Conservation (phyloP, 2,329 filamentous ascomycete genomes). For the Fusarium sp. region DNA sequence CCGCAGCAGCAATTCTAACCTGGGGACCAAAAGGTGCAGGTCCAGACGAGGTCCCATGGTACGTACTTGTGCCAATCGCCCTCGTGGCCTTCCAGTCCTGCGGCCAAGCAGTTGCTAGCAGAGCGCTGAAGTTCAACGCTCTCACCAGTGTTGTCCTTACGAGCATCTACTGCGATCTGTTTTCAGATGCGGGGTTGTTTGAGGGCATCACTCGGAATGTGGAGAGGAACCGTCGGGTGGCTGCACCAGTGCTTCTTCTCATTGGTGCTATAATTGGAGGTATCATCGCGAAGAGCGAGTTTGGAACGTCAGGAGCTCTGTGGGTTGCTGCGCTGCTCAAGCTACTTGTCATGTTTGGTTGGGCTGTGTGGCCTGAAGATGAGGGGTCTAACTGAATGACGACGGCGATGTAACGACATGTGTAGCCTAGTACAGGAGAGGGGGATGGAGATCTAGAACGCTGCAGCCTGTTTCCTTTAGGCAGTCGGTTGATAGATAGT, state of each 20-base stretch:
- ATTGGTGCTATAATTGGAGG: constrained; percentile 63
- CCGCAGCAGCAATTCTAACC: constrained; percentile 66
- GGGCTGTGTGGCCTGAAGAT: constrained; percentile 70
- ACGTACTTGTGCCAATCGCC: constrained; percentile 73
- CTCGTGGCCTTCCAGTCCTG: constrained; percentile 81
- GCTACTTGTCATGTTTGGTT: constrained; percentile 64
- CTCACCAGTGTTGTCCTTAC: constrained; percentile 84
- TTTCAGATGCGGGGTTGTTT: constrained; percentile 70
- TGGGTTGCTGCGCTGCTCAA: constrained; percentile 72
- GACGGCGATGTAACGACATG: background rate
- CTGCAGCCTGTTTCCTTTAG: constrained; percentile 2
- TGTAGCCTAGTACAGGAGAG: background rate
- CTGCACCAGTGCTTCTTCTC: constrained; percentile 61
- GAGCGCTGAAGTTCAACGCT: constrained; percentile 75
- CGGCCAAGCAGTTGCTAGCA: constrained; percentile 80
- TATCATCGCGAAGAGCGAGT: constrained; percentile 57
- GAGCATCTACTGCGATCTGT: constrained; percentile 84
- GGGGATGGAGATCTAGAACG: background rate
- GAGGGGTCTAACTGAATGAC: constrained; percentile 26
- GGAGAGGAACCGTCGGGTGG: constrained; percentile 63
- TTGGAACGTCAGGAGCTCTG: constrained; percentile 64
- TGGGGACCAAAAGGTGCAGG: constrained; percentile 55
- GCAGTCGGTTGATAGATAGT: background rate
- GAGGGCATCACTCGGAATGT: constrained; percentile 52
- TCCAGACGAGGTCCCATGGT: constrained; percentile 63